Evolutionary conservation across 1,284 basidiomycete species (phyloP), one percentile per base, ranked within the genome.

Genomic region (Malassezia pachydermatis): DNA sequence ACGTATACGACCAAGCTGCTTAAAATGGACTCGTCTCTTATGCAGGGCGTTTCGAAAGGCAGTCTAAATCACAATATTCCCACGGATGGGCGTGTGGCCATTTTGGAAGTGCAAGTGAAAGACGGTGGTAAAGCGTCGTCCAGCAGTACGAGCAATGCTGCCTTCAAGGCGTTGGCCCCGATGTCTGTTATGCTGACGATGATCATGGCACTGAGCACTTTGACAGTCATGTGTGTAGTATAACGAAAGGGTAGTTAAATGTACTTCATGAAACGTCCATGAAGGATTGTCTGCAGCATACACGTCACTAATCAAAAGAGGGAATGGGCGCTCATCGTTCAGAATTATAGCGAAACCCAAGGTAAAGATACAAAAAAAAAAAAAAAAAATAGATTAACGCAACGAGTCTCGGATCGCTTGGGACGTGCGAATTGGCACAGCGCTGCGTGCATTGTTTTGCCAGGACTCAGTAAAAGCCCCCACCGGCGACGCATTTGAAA

Each of bases 1-100:
- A 7, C 60, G 37, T 70, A 63, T 46, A 51, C 47, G 14, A 58
- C 67, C 4, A 61, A 51, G 27, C 41, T 34, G n/a, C 41, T 45
- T 24, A 22, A 34, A 22, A 53, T 49, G 17, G 51, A 58, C 37
- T 30, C 48, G 2, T 30, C 51, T 16, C 44, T 65, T 9, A 37
- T 67, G n/a, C 50, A 38, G 16, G 51, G 54, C 2, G 23, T 62
- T 16, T 30, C 39, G 16, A 41, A 55, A 1, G 57, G 45, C 32
- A 52, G 62, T 42, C 59, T 70, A 55, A 70, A 70, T 47, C 66
- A 70, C 51, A 51, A 48, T 14, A 69, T 70, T 28, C 48, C 48
- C 20, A 56, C 58, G 13, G 66, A 70, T 32, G 65, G 62, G 20
- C 42, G 44, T 1, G 66, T 69, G 11, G 42, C 54, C 3, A 50